Evolutionary conservation across 1,284 basidiomycete species (phyloP).

Genomic region (Sporisorium reilianum): DNA sequence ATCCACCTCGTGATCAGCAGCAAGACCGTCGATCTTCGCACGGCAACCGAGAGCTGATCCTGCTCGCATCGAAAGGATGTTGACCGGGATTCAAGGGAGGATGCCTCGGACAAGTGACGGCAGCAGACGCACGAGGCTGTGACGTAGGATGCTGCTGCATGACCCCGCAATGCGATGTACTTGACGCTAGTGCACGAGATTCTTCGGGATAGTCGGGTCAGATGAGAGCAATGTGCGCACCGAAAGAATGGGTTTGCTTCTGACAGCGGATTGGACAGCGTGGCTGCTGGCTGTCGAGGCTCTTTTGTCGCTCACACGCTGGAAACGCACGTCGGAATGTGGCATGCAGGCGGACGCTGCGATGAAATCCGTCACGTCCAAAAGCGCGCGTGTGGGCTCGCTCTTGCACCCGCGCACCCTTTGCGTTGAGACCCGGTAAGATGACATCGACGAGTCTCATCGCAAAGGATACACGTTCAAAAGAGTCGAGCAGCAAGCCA

Average conservation of each 20-base stretch:
- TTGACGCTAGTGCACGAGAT: slow-evolving; percentile 1
- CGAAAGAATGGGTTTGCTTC: too few species aligned
- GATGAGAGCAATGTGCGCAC: too few species aligned
- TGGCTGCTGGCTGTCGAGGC: too few species aligned
- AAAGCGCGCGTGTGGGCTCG: slow-evolving; percentile 1
- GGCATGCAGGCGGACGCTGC: slow-evolving; percentile 10
- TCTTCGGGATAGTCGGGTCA: background rate
- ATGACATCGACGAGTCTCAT: background rate
- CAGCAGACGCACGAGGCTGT: background rate
- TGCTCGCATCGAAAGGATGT: background rate
- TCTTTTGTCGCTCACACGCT: too few species aligned
- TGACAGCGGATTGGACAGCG: too few species aligned
- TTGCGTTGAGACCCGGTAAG: background rate
- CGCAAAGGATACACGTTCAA: background rate
- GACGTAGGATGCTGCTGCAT: background rate
- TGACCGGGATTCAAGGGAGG: background rate
- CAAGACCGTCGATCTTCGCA: slow-evolving; percentile 7
- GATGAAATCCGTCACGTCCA: slow-evolving; percentile 3
- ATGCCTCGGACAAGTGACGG: background rate
- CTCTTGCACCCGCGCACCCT: background rate
- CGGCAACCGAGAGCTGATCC: background rate
- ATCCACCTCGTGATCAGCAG: background rate
- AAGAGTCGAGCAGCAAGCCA: background rate
- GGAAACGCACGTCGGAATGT: slow-evolving; percentile 16
- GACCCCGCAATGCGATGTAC: background rate